Base-by-base conservation (phyloP, 179 eudicot genomes). In the Carnegiea gigantea region DNA sequence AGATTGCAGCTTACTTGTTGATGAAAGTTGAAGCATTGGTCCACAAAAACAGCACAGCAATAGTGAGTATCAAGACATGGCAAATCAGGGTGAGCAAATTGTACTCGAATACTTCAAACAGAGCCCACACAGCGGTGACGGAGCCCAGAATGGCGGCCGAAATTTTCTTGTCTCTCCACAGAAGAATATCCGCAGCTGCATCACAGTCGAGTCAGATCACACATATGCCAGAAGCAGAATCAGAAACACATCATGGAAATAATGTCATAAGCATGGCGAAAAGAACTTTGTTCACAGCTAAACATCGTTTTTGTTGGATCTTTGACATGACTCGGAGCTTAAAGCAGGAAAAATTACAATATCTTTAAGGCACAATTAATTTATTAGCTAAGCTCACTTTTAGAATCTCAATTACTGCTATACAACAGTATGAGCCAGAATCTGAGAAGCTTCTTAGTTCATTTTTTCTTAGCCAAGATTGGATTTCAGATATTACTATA, bases 101-200 rank as follows among this genome's bases (percentile, higher is more conserved):
- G 82, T 94, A 94, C 78, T 90, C 95, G 28, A 91, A 78, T 78
- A 91, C 83, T 30, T 94, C 99, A 82, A 94, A 94, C 43, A 94
- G 84, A 77, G 89, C 80, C 97, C 97, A 94, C 17, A 91, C 85
- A 30, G 89, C 88, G 4, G 98, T 94, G 49, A 89, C 93, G 14
- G 83, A 88, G 33, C 93, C 95, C 5, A 94, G 92, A 73, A 94
- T 81, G 18, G 79, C 88, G 46, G 87, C 98, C 14, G 98, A 86
- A 83, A 89, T 77, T 85, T 93, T 96, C 93, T 92, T 94, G 92
- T 88, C 83, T 84, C 93, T 91, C 98, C 98, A 94, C 40, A 94
- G 86, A 68, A 92, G 83, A 70, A 92, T 86, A 89, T 94, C 98
- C 74, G 97, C 98, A 77, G 93, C 99, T 96, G 94, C 87, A 85